Percentiles rank a stretch among this genome's conserved stretches.
Conservation (phyloP, 192 early-diverging fungal genomes). For the Coemansia sp. region DNA sequence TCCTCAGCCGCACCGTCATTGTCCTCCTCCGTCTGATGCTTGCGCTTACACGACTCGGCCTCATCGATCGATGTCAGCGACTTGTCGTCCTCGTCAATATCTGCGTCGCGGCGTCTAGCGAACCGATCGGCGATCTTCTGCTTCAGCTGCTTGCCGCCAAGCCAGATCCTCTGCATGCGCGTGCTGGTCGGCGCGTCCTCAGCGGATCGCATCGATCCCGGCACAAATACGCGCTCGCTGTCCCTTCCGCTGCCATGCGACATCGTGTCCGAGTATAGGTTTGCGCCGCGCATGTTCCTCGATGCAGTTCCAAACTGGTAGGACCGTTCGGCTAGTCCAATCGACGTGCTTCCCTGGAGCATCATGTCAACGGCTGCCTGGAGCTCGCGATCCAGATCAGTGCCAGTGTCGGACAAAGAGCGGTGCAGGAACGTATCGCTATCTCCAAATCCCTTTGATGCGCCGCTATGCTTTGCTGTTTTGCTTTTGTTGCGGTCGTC, state of each 20-base stretch:
- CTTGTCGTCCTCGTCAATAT: not conserved
- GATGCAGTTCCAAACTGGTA: constrained; percentile 11
- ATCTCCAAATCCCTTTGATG: not conserved
- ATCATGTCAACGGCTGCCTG: constrained; percentile 42
- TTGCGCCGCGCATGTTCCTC: not conserved
- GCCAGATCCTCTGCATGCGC: not conserved
- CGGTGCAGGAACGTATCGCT: constrained; percentile 4
- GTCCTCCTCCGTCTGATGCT: not conserved
- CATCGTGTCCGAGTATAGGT: constrained; percentile 1
- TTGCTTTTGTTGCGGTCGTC: not conserved
- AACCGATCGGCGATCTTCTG: constrained; percentile 14
- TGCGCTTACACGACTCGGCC: not conserved
- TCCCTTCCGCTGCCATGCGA: not conserved
- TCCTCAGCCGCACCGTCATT: not conserved
- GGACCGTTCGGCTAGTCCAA: not conserved
- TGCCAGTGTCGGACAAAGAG: constrained; percentile 7
- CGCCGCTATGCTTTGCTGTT: not conserved
- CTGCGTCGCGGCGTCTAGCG: not conserved
- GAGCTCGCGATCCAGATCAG: constrained; percentile 33
- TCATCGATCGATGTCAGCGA: constrained; percentile 1
- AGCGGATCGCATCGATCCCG: not conserved
- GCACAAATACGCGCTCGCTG: constrained; percentile 10
- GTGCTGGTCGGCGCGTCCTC: not conserved
- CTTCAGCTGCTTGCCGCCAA: constrained; percentile 12
- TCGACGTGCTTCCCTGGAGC: constrained; percentile 20